Evolutionary conservation across 352 stramenopile species (phyloP).

Genomic region (Phytophthora tentaculata): DNA sequence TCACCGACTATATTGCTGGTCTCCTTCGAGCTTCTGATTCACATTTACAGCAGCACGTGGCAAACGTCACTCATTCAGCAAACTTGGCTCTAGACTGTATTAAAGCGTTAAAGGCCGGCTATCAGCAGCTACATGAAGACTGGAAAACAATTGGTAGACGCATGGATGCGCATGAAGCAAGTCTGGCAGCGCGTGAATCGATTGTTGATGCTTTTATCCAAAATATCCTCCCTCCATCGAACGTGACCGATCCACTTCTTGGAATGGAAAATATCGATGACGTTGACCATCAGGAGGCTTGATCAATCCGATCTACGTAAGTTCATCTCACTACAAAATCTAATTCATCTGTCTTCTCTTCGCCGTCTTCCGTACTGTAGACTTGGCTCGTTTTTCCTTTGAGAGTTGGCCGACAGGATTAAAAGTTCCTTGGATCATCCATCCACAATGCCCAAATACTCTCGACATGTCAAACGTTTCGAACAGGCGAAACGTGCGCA

Average conservation of each 20-base stretch:
- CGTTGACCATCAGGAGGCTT: background rate
- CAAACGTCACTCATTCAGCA: background rate
- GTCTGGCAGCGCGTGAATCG: background rate
- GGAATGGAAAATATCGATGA: no score
- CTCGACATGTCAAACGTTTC: background rate
- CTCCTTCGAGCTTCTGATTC: background rate
- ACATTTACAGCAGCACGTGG: background rate
- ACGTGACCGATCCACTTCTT: background rate
- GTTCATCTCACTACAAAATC: no score
- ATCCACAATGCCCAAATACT: background rate
- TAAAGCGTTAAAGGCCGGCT: background rate
- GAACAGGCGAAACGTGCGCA: background rate
- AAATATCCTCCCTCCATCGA: background rate
- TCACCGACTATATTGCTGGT: background rate
- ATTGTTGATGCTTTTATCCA: background rate
- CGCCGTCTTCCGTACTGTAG: no score
- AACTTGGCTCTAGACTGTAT: background rate
- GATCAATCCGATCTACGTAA: no score
- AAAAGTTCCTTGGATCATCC: background rate
- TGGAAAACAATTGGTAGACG: background rate
- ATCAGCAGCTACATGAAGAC: background rate
- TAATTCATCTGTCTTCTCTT: no score
- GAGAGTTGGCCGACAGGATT: no score
- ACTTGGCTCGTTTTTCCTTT: no score
- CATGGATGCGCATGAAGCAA: background rate